phyloP scores from a whole-genome alignment of 768 basidiomycete genomes.

The Leccinum pellstonianum region DNA sequence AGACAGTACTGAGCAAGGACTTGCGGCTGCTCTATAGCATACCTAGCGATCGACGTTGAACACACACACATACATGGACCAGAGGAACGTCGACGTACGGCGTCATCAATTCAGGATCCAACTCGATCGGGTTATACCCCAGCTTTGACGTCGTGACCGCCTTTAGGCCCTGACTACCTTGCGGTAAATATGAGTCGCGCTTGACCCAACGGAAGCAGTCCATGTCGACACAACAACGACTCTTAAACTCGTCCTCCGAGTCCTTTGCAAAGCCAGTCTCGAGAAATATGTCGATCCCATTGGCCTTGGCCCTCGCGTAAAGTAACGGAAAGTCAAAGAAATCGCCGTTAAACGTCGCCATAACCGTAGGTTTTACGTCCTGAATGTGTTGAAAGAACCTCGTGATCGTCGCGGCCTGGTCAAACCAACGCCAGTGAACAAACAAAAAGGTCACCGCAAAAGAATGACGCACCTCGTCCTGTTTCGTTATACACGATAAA shows the following conservation, averaged over 20 bases:
- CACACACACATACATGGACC: background rate
- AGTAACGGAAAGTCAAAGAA: slow-evolving; percentile 99
- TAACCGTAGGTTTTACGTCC: slow-evolving; percentile 92
- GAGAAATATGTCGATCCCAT: slow-evolving; percentile 94
- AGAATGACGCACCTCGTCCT: slow-evolving; percentile 67
- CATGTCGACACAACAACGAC: slow-evolving; percentile 92
- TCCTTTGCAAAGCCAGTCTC: slow-evolving; percentile 94
- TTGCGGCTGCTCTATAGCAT: slow-evolving; percentile 95
- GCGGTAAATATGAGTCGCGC: slow-evolving; percentile 96
- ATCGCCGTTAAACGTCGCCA: slow-evolving; percentile 98
- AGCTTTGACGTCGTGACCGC: slow-evolving; percentile 96
- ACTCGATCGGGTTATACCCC: slow-evolving; percentile 94
- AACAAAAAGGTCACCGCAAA: background rate
- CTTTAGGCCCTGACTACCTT: slow-evolving; percentile 97
- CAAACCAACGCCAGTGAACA: background rate
- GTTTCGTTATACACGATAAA: slow-evolving; percentile 92
- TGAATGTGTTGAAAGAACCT: slow-evolving; percentile 94
- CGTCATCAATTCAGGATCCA: slow-evolving; percentile 99
- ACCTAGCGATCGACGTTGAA: slow-evolving; percentile 46
- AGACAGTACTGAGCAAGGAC: slow-evolving; percentile 93
- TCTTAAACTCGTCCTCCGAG: slow-evolving; percentile 93
- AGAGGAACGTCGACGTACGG: slow-evolving; percentile 61
- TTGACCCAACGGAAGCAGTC: slow-evolving; percentile 99
- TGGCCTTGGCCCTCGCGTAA: slow-evolving; percentile 75
- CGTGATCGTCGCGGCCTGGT: slow-evolving; percentile 74